Conservation (phyloP, 2,329 filamentous ascomycete species). For the Nemania serpens region DNA sequence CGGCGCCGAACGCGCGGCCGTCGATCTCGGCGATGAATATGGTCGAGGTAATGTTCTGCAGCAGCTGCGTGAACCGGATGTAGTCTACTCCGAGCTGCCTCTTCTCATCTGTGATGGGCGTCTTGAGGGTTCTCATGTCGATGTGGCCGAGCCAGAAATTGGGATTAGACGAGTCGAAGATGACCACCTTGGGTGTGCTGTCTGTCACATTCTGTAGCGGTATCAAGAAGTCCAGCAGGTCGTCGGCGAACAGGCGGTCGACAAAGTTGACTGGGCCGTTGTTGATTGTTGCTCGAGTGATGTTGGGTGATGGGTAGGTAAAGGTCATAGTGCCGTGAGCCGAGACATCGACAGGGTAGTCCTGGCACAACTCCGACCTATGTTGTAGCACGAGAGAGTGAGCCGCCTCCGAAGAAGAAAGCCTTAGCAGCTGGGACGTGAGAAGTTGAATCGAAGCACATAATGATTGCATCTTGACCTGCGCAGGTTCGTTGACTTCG, state of each 20-base stretch:
- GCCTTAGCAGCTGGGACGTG: too few species aligned
- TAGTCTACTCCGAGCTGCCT: conserved; percentile 1
- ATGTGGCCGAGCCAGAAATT: conserved; percentile 3
- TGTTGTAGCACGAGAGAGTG: too few species aligned
- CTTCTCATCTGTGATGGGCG: conserved; percentile 1
- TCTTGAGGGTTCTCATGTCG: neutral
- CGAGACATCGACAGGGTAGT: too few species aligned
- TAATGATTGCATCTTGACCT: too few species aligned
- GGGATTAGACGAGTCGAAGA: conserved; percentile 3
- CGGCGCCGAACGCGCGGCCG: conserved; percentile 15
- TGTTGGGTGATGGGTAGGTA: conserved; percentile 1
- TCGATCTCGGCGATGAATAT: conserved; percentile 16
- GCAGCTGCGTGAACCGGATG: conserved; percentile 1
- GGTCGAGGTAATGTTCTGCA: conserved; percentile 14
- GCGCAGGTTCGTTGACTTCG: too few species aligned
- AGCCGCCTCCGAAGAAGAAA: too few species aligned
- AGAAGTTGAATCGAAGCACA: too few species aligned
- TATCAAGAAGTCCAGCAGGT: neutral
- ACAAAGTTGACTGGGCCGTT: conserved; percentile 9
- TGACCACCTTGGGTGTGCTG: conserved; percentile 5
- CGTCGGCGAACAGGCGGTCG: neutral
- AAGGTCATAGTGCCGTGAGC: conserved; percentile 3
- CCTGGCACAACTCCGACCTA: too few species aligned
- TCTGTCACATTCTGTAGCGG: conserved; percentile 10
- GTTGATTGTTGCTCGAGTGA: neutral